Evolutionary conservation across 192 early-diverging fungal genomes (phyloP).

Genomic region (Umbelopsis isabellina): DNA sequence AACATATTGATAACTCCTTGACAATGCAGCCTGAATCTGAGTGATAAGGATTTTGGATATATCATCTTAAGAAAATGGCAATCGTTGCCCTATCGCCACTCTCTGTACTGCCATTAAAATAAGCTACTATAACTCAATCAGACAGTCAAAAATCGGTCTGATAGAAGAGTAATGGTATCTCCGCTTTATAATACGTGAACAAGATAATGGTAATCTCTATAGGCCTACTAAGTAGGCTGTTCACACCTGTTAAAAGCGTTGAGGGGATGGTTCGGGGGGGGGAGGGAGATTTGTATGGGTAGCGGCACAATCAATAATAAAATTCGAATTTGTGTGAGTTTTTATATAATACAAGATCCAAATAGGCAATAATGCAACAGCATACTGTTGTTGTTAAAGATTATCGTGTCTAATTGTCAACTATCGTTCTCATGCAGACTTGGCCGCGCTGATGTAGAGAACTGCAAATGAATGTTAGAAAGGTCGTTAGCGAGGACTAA

Average conservation of each 20-base stretch:
- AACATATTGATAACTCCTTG: too few species aligned
- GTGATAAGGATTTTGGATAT: too few species aligned
- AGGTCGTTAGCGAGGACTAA: background rate
- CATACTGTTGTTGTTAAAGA: background rate
- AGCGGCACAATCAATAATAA: background rate
- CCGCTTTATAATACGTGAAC: conserved; percentile 37
- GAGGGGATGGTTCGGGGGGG: background rate
- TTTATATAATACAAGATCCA: conserved; percentile 15
- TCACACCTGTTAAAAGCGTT: conserved; percentile 36
- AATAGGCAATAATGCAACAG: conserved; percentile 1
- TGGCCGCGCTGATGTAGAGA: conserved; percentile 64
- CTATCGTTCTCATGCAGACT: conserved; percentile 19
- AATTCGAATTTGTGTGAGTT: background rate
- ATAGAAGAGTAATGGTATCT: conserved; percentile 24
- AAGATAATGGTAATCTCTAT: conserved; percentile 26
- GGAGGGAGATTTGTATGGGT: background rate
- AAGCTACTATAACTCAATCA: too few species aligned
- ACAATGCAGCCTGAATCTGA: too few species aligned
- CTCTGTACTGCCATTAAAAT: too few species aligned
- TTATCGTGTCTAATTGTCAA: too few species aligned
- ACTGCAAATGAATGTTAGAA: conserved; percentile 38
- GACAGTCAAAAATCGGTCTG: background rate
- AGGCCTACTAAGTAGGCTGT: conserved; percentile 6
- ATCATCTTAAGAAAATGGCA: too few species aligned
- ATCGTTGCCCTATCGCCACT: too few species aligned